A percentile compares a stretch with the other conserved stretches of the same genome.
These are phyloP conservation scores for Rugonectria rugulosa DNA, from an alignment of 2,329 filamentous ascomycete genomes.

Conservation along the genomic window DNA sequence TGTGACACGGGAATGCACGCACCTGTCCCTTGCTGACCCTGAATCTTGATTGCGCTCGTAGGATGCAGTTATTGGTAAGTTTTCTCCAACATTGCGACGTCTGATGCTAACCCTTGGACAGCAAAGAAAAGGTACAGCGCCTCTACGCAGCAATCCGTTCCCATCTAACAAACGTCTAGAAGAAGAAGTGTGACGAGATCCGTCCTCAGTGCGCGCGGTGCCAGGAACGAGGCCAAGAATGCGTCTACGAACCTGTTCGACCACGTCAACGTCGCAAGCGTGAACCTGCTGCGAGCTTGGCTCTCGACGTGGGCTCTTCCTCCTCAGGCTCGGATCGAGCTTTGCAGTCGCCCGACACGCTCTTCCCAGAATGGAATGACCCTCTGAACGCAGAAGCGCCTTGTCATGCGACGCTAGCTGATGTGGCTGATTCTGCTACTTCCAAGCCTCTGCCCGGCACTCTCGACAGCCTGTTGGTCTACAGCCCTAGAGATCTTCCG, in stretches of 20 bases:
- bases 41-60: conserved; percentile 34
- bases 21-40: conserved; percentile 42
- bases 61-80: conserved; percentile 61
- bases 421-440: conserved; percentile 6
- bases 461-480: conserved; percentile 23
- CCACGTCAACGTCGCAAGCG: conserved; percentile 48
- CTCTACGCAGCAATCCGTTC: background rate
- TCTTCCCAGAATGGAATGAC: conserved; percentile 20
- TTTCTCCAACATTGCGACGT: background rate
- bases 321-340: conserved; percentile 22
- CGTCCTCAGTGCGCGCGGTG: conserved; percentile 60
- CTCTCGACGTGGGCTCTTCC: conserved; percentile 19
- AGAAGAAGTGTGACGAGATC: conserved; percentile 64
- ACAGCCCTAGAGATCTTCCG: conserved; percentile 33
- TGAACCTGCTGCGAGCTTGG: conserved; percentile 26
- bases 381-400: conserved; percentile 1
- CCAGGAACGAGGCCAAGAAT: conserved; percentile 55
- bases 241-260: conserved; percentile 57
- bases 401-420: conserved; percentile 1
- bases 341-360: conserved; percentile 11
- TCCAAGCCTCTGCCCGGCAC: conserved; percentile 17
- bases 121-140: conserved; percentile 17
- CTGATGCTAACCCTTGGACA: conserved; percentile 1
- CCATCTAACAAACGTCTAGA: conserved; percentile 45
- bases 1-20: conserved; percentile 39